Conservation (phyloP, 2,329 filamentous ascomycete genomes). For the Metarhizium guizhouense region DNA sequence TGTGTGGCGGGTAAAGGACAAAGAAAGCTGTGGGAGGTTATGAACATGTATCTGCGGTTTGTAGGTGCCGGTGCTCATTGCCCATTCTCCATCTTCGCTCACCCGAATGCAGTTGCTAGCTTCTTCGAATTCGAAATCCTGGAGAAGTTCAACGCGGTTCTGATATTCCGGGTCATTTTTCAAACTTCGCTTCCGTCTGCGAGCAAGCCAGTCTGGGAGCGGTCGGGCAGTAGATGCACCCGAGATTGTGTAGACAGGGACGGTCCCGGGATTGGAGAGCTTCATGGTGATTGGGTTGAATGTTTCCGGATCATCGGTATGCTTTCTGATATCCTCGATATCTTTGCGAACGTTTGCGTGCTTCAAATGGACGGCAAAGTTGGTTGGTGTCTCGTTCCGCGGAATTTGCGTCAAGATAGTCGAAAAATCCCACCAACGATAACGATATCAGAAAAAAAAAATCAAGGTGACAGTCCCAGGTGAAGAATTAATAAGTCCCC, state of each 20-base stretch:
- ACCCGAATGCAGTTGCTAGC: conserved; percentile 83
- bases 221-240: conserved; percentile 81
- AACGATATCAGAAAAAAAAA: conserved; percentile 1
- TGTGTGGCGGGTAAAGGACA: conserved; percentile 92
- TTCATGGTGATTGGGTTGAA: conserved; percentile 47
- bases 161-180: conserved; percentile 91
- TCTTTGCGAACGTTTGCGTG: not conserved
- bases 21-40: conserved; percentile 81
- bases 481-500: not conserved
- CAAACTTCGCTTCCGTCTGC: conserved; percentile 79
- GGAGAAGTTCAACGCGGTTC: conserved; percentile 86
- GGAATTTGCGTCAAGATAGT: not conserved
- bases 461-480: not conserved
- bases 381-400: not conserved
- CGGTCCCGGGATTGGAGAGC: conserved; percentile 70
- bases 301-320: not conserved
- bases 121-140: conserved; percentile 97
- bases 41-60: conserved; percentile 76
- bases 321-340: not conserved
- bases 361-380: not conserved
- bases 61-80: conserved; percentile 83
- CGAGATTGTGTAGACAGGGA: conserved; percentile 91
- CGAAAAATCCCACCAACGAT: no score
- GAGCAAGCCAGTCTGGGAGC: conserved; percentile 90
- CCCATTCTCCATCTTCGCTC: conserved; percentile 94